Percentiles rank a stretch among this genome's conserved stretches.
These are phyloP conservation scores for Xylaria multiplex DNA, from an alignment of 2,329 filamentous ascomycete genomes.

Conservation along the genomic window DNA sequence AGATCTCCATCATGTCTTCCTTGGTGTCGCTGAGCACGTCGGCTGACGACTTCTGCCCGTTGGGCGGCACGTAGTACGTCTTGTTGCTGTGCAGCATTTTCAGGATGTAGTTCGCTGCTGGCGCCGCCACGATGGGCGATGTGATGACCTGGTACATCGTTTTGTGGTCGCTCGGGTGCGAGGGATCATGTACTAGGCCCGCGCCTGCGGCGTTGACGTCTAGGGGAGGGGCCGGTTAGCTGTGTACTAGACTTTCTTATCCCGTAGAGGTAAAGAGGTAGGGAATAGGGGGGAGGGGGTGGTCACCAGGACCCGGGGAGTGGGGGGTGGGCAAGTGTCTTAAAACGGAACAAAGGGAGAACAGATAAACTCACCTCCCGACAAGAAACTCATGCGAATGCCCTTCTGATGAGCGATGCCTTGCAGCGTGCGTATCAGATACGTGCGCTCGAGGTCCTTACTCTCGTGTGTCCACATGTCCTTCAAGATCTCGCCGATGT, in stretches of 20 bases:
- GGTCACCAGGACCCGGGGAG: background rate
- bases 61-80: slow-evolving; percentile 87
- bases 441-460: slow-evolving; percentile 96
- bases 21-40: slow-evolving; percentile 87
- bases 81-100: slow-evolving; percentile 97
- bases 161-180: slow-evolving; percentile 92
- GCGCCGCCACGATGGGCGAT: slow-evolving; percentile 89
- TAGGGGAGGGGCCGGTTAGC: slow-evolving; percentile 44
- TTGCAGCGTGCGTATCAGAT: slow-evolving; percentile 94
- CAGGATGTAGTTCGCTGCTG: slow-evolving; percentile 84
- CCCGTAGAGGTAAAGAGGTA: background rate
- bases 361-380: slow-evolving; percentile 71
- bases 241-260: background rate
- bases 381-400: slow-evolving; percentile 95
- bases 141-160: slow-evolving; percentile 99
- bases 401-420: slow-evolving; percentile 95
- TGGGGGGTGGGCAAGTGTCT: too few species aligned
- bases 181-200: slow-evolving; percentile 91
- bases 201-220: slow-evolving; percentile 91
- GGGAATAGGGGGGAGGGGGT: background rate
- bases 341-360: slow-evolving; percentile 5
- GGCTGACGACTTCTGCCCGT: slow-evolving; percentile 76
- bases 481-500: slow-evolving; percentile 90
- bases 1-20: slow-evolving; percentile 99
- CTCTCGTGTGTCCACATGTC: slow-evolving; percentile 99